These are phyloP conservation scores for Candida krabiensis DNA, from an alignment of 805 yeast species.

Conservation along the genomic window DNA sequence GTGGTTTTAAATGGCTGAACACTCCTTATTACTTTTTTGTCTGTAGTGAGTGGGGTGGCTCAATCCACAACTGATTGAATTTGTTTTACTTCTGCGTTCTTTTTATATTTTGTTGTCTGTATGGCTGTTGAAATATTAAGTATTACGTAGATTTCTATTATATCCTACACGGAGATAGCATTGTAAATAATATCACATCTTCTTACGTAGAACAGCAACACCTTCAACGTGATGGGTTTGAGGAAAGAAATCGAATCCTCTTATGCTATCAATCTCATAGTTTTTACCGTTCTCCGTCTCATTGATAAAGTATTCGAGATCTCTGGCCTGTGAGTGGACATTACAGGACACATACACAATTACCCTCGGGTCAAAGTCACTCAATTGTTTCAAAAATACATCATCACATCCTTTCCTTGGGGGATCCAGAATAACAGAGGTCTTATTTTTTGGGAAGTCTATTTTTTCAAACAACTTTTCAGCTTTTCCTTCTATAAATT, in stretches of 20 bases:
- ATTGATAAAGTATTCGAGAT: conserved; percentile 76
- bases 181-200: conserved; percentile 1
- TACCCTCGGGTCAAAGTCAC: conserved; percentile 78
- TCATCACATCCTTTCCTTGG: conserved; percentile 97
- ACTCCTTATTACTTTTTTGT: conserved; percentile 3
- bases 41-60: too few species aligned
- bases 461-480: conserved; percentile 81
- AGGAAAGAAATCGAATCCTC: conserved; percentile 93
- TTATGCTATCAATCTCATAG: conserved; percentile 75
- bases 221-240: conserved; percentile 61
- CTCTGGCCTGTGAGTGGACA: conserved; percentile 97
- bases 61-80: too few species aligned
- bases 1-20: conserved; percentile 1
- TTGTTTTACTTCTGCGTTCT: too few species aligned
- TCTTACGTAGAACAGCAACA: conserved; percentile 43
- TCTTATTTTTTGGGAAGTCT: conserved; percentile 70
- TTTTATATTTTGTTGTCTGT: too few species aligned
- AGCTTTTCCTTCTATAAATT: conserved; percentile 88
- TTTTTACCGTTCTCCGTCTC: conserved; percentile 60
- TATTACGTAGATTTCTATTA: too few species aligned
- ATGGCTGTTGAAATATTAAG: too few species aligned
- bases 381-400: conserved; percentile 78
- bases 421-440: conserved; percentile 93
- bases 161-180: too few species aligned
- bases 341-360: conserved; percentile 96